Base-by-base conservation (phyloP, 306 rosid species). In the Mimosa bimucronata region DNA sequence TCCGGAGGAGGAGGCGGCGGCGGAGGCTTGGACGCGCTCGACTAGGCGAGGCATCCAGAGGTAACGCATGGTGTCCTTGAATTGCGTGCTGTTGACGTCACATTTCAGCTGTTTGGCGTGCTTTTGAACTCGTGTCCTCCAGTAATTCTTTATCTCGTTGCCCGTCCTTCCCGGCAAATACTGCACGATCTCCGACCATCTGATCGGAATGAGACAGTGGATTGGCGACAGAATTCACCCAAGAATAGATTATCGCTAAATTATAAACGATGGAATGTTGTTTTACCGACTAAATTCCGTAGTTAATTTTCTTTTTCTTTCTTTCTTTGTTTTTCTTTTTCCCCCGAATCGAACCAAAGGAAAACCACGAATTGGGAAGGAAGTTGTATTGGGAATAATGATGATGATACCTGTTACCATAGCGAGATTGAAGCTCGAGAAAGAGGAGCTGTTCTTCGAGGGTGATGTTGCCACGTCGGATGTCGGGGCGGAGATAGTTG, bases 31-130 rank as follows among this genome's bases (percentile, higher is more conserved):
- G 69, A 96, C 93, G 45, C 98, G 94, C 60, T 96, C 99, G 3
- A 85, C 97, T 3, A 96, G 77, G 60, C 99, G 81, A 13, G 99
- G 99, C 98, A 96, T 96, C 99, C 99, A 96, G 45, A 89, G 90
- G 73, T 87, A 89, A 10, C 99, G 94, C 98, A 96, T 89, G 86
- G 93, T 84, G 83, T 96, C 99, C 83, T 93, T 96, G 89, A 96
- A 96, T 86, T 90, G 96, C 84, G 93, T 93, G 91, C 98, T 93
- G 80, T 96, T 96, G 34, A 96, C 97, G 82, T 96, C 98, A 66
- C 99, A 96, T 89, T 93, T 96, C 13, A 96, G 98, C 80, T 96
- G 98, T 62, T 96, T 96, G 9, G 99, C 99, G 67, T 91, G 97
- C 21, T 96, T 96, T 57, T 96, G 99, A 0, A 96, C 97, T 1